Evolutionary conservation across 805 yeast genomes (phyloP), one percentile per base, ranked within the genome.

Genomic region (Kazachstania martiniae): DNA sequence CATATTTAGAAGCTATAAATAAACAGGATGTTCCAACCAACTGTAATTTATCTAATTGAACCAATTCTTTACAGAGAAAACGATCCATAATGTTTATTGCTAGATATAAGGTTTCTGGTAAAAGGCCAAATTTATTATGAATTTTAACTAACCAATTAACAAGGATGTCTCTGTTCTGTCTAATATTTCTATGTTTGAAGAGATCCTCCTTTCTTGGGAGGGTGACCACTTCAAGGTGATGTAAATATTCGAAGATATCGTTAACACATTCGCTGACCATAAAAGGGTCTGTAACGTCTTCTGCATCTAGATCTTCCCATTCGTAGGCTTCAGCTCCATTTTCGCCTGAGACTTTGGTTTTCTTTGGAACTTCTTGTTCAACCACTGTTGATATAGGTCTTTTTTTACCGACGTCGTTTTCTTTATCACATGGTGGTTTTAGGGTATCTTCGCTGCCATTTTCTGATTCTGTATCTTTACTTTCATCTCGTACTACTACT

Each of bases 61-160:
- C 89, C 27, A 72, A 65, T 51, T 81, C 89, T 37, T 70, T 65
- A 9, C 85, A 74, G 66, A 87, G 71, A 56, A 82, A 86, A 41
- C 95, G 62, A 59, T 86, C 95, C 82, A 86, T 77, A 28, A 84
- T 62, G 57, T 86, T 86, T 35, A 83, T 77, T 5, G 95, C 85
- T 42, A 86, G 62, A 51, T 74, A 85, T 37, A 86, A 64, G 8
- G 94, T 84, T 57, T 86, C 96, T 3, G 95, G 95, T 27, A 85
- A 63, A 41, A 87, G 62, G 40, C 89, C 70, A 59, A 86, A 86
- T 52, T 84, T 74, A 44, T 74, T 63, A 63, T 86, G 95, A 57
- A 86, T 84, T 52, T 84, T 89, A 19, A 83, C 84, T 58, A 86
- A 67, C 96, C 96, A 86, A 59, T 87, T 94, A n/a, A 86, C 91